Evolutionary conservation across 2,329 filamentous ascomycete genomes (phyloP).

Genomic region (Trichothecium roseum): DNA sequence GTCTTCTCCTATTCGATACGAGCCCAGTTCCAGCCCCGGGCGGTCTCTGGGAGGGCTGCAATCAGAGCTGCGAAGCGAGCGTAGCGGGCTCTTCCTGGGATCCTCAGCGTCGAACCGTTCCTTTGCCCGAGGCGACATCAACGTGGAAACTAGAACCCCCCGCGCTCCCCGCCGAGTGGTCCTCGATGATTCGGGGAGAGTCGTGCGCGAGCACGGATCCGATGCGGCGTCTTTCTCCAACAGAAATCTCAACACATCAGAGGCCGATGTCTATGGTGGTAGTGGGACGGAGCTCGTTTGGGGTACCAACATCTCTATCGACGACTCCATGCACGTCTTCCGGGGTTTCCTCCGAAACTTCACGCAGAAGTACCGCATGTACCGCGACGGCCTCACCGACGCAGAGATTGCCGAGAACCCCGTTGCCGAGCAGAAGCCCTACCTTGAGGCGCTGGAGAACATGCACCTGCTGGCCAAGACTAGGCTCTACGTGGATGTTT

Average conservation of each 20-base stretch:
- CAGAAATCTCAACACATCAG: slow-evolving; percentile 74
- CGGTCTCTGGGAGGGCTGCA: slow-evolving; percentile 45
- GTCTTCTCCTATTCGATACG: slow-evolving; percentile 87
- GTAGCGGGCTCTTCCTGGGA: slow-evolving; percentile 75
- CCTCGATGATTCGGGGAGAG: slow-evolving; percentile 47
- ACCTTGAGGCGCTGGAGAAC: slow-evolving; percentile 74
- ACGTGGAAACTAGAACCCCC: slow-evolving; percentile 60
- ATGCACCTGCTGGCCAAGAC: slow-evolving; percentile 83
- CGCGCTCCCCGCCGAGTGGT: slow-evolving; percentile 42
- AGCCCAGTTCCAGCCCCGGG: slow-evolving; percentile 80
- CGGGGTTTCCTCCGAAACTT: slow-evolving; percentile 91
- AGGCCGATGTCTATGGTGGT: slow-evolving; percentile 80
- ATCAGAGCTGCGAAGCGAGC: slow-evolving; percentile 69
- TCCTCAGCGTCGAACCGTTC: slow-evolving; percentile 28
- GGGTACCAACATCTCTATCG: slow-evolving; percentile 94
- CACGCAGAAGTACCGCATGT: slow-evolving; percentile 87
- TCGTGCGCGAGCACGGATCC: slow-evolving; percentile 45
- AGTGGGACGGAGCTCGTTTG: slow-evolving; percentile 75
- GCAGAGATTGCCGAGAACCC: slow-evolving; percentile 61
- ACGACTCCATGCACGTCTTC: slow-evolving; percentile 78
- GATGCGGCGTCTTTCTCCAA: slow-evolving; percentile 52
- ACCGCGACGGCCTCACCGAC: slow-evolving; percentile 72
- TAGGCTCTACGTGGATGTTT: slow-evolving; percentile 78
- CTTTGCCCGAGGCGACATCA: slow-evolving; percentile 68
- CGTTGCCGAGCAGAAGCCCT: slow-evolving; percentile 68